phyloP scores from a whole-genome alignment of 805 yeast genomes.

The Nakazawaea anatomiae region DNA sequence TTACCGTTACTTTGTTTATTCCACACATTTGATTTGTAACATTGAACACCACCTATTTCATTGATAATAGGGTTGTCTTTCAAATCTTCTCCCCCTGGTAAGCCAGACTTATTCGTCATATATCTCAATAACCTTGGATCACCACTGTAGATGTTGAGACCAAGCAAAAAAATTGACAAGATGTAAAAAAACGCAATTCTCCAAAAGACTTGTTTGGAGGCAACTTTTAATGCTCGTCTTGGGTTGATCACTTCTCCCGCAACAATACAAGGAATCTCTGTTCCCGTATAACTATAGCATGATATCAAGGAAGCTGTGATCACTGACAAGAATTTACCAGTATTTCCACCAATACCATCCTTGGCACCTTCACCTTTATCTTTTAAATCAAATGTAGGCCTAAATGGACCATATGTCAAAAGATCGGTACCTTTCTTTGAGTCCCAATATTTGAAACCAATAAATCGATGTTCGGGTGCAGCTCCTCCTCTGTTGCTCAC shows the following conservation, averaged over 20 bases:
- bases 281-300: slow-evolving; percentile 74
- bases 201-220: slow-evolving; percentile 71
- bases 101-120: slow-evolving; percentile 26
- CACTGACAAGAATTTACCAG: slow-evolving; percentile 57
- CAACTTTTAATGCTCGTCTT: slow-evolving; percentile 67
- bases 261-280: slow-evolving; percentile 77
- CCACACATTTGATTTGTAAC: slow-evolving; percentile 20
- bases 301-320: slow-evolving; percentile 58
- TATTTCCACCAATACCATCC: slow-evolving; percentile 54
- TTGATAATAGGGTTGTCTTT: slow-evolving; percentile 15
- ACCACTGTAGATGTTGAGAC: slow-evolving; percentile 70
- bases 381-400: slow-evolving; percentile 64
- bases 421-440: slow-evolving; percentile 40
- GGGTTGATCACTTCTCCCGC: slow-evolving; percentile 87
- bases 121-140: slow-evolving; percentile 67
- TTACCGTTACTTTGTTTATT: slow-evolving; percentile 37
- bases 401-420: slow-evolving; percentile 62
- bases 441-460: slow-evolving; percentile 75
- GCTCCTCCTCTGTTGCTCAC: slow-evolving; percentile 58
- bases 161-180: slow-evolving; percentile 60
- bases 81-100: slow-evolving; percentile 14
- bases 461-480: slow-evolving; percentile 30
- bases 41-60: slow-evolving; percentile 21
- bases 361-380: slow-evolving; percentile 52
- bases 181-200: slow-evolving; percentile 61